A percentile compares a stretch with the other conserved stretches of the same genome.
phyloP scores from a whole-genome alignment of 2,329 filamentous ascomycete genomes.

The Xylariaceae sp. region DNA sequence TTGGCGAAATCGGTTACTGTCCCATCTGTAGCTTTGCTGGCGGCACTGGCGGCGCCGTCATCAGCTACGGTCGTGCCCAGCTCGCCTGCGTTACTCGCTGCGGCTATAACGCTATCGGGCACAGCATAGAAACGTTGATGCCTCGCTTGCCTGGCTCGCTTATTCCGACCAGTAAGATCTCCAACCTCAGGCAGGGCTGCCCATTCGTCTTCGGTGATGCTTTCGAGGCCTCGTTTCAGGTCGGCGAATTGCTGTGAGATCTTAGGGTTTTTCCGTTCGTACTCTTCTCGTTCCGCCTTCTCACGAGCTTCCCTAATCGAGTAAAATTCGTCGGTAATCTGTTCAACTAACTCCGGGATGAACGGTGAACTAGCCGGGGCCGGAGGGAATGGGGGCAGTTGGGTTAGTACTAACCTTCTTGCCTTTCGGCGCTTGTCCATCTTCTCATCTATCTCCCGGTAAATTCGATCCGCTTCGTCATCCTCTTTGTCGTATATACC shows the following conservation, averaged over 20 bases:
- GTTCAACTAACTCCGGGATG: constrained; percentile 56
- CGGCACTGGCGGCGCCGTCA: constrained; percentile 51
- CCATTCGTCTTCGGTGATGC: constrained; percentile 94
- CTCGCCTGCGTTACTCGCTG: constrained; percentile 72
- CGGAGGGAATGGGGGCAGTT: constrained; percentile 19
- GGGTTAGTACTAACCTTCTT: constrained; percentile 65
- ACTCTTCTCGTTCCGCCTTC: constrained; percentile 83
- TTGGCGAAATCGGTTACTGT: constrained; percentile 98
- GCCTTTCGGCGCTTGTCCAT: constrained; percentile 86
- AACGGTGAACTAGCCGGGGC: constrained; percentile 61
- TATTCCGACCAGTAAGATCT: constrained; percentile 91
- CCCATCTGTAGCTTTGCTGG: constrained; percentile 55
- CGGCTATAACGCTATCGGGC: constrained; percentile 88
- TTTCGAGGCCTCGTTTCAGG: constrained; percentile 81
- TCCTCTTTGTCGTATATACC: constrained; percentile 97
- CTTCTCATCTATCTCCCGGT: constrained; percentile 90
- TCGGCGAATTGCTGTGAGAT: constrained; percentile 98
- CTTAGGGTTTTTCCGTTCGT: constrained; percentile 96
- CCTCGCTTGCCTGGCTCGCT: constrained; percentile 74
- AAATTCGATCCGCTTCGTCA: constrained; percentile 94
- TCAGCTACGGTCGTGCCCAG: constrained; percentile 85
- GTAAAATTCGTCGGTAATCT: constrained; percentile 68
- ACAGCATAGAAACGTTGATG: constrained; percentile 91
- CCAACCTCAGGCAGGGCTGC: constrained; percentile 91
- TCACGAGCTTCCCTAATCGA: constrained; percentile 87